These are phyloP conservation scores for Cerioporus squamosus DNA, from an alignment of 1,284 basidiomycete genomes.

Conservation along the genomic window DNA sequence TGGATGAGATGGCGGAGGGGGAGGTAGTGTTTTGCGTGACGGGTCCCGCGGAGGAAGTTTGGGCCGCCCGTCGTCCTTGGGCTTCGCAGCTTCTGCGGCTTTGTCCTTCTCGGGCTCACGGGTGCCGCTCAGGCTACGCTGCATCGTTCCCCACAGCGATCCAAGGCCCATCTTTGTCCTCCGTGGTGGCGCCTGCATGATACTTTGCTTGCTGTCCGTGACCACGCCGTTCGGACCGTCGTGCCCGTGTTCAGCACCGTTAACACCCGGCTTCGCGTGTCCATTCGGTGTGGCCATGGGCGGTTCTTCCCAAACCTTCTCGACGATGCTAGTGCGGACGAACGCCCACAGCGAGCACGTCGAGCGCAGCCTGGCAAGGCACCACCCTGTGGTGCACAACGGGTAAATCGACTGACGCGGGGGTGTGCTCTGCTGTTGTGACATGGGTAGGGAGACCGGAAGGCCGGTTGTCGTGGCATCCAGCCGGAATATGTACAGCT, in stretches of 20 bases:
- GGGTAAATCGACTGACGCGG: constrained; percentile 54
- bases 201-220: constrained; percentile 26
- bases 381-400: constrained; percentile 79
- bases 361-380: constrained; percentile 76
- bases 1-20: constrained; percentile 47
- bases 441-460: constrained; percentile 31
- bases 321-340: constrained; percentile 79
- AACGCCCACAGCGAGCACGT: constrained; percentile 94
- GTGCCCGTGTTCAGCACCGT: constrained; percentile 24
- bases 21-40: constrained; percentile 32
- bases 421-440: constrained; percentile 28
- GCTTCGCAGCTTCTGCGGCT: constrained; percentile 3
- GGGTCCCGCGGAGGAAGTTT: constrained; percentile 26
- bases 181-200: constrained; percentile 30
- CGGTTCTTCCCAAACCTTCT: constrained; percentile 83
- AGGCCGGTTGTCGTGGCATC: constrained; percentile 38
- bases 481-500: constrained; percentile 68
- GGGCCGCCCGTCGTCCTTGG: constrained; percentile 20
- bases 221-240: constrained; percentile 17
- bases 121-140: constrained; percentile 34
- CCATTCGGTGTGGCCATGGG: constrained; percentile 39
- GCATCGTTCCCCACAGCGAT: constrained; percentile 40
- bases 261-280: constrained; percentile 20
- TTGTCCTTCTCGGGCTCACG: constrained; percentile 19
- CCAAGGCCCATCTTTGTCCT: constrained; percentile 36